Percentiles rank a stretch among this genome's conserved stretches.
Conservation (phyloP, 2,329 filamentous ascomycete species). For the Colletotrichum phormii region DNA sequence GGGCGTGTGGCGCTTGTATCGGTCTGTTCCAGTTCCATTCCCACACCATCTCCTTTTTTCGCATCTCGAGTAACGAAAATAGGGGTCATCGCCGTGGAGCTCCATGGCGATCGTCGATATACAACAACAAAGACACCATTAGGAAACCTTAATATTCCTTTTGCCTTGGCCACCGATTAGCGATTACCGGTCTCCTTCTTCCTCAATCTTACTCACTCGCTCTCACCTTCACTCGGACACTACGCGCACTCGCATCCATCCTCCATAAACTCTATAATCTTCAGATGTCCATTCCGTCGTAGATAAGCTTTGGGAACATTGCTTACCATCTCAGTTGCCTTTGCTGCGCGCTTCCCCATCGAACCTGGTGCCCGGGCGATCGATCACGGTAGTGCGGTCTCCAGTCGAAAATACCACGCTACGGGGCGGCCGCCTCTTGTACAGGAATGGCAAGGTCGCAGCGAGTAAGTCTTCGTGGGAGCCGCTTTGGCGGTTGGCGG, state of each 20-base stretch:
- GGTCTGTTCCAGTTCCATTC: not conserved
- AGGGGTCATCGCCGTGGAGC: conserved; percentile 2
- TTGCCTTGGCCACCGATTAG: not conserved
- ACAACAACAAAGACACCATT: not conserved
- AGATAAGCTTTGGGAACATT: conserved; percentile 24
- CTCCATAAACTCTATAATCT: not conserved
- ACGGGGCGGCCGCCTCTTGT: conserved; percentile 15
- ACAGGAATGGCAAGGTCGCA: not conserved
- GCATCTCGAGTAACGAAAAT: not conserved
- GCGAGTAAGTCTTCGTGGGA: not conserved
- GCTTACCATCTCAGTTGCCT: not conserved
- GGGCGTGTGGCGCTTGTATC: conserved; percentile 1
- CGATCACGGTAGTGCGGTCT: not conserved
- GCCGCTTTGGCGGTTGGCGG: not conserved
- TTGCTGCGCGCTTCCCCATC: not conserved
- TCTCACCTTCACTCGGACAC: too few species aligned
- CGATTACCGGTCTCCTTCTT: not conserved
- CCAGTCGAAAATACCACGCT: not conserved
- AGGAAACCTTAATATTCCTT: conserved; percentile 12
- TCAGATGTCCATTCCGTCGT: conserved; percentile 18
- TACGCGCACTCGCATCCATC: not conserved
- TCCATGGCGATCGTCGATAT: not conserved
- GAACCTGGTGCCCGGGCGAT: conserved; percentile 12
- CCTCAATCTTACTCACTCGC: not conserved
- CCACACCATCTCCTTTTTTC: not conserved